Percentiles rank a stretch among this genome's conserved stretches.
Evolutionary conservation across 2,329 filamentous ascomycete species (phyloP).

Genomic region (Exophiala sp.): DNA sequence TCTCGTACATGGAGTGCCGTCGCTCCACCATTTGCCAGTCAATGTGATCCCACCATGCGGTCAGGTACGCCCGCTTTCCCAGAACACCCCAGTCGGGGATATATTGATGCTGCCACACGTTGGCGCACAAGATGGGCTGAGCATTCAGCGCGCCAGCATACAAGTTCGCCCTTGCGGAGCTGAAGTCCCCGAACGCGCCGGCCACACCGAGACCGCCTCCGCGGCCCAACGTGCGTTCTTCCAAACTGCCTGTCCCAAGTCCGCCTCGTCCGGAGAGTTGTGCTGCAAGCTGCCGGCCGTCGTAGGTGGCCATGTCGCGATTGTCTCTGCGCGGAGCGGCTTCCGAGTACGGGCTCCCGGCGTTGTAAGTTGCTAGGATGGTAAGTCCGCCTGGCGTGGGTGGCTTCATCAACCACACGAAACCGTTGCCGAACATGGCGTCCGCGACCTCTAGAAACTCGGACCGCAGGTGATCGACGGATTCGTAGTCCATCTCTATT

Average conservation of each 20-base stretch:
- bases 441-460: slow-evolving; percentile 75
- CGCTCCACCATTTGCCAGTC: slow-evolving; percentile 69
- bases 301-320: slow-evolving; percentile 43
- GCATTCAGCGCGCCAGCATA: slow-evolving; percentile 19
- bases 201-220: slow-evolving; percentile 14
- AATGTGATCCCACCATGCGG: slow-evolving; percentile 80
- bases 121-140: slow-evolving; percentile 71
- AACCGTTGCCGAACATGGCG: slow-evolving; percentile 94
- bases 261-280: slow-evolving; percentile 8
- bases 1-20: slow-evolving; percentile 10
- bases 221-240: slow-evolving; percentile 1
- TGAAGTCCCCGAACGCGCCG: slow-evolving; percentile 29
- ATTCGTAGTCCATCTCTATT: slow-evolving; percentile 69
- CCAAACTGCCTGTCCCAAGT: slow-evolving; percentile 4
- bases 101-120: slow-evolving; percentile 95
- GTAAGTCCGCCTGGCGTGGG: slow-evolving; percentile 46
- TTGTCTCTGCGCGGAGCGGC: slow-evolving; percentile 70
- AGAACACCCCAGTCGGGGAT: slow-evolving; percentile 70
- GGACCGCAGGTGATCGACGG: slow-evolving; percentile 70
- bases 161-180: slow-evolving; percentile 13
- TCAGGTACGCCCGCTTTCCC: slow-evolving; percentile 70
- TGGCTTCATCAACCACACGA: slow-evolving; percentile 83
- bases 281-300: slow-evolving; percentile 27
- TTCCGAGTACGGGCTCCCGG: slow-evolving; percentile 77
- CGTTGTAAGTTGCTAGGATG: slow-evolving; percentile 83